phyloP scores from a whole-genome alignment of 73 alveolate genomes.

The Paramecium primaurelia region DNA sequence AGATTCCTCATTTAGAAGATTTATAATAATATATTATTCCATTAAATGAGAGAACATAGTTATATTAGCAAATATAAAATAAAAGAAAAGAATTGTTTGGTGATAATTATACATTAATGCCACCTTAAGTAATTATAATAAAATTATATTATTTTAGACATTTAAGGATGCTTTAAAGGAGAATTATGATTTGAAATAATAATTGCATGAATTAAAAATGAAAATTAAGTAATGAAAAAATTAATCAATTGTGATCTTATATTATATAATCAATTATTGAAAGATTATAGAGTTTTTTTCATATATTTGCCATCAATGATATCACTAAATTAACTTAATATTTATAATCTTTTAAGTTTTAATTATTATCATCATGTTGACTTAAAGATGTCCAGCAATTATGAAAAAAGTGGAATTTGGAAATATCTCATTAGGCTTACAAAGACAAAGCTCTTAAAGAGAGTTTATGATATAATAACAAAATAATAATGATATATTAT shows the following conservation, averaged over 20 bases:
- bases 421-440: not conserved
- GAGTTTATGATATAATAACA: not conserved
- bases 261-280: not conserved
- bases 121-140: not conserved
- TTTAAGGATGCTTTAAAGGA: not conserved
- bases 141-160: not conserved
- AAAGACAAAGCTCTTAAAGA: not conserved
- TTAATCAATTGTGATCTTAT: not conserved
- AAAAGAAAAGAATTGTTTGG: not conserved
- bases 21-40: not conserved
- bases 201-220: not conserved
- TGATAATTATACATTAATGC: not conserved
- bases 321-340: not conserved
- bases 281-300: not conserved
- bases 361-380: not conserved
- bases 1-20: not conserved
- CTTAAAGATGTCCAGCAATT: not conserved
- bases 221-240: not conserved
- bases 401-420: constrained; percentile 22
- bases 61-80: not conserved
- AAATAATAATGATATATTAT: not conserved
- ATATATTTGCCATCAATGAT: not conserved
- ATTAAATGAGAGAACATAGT: not conserved
- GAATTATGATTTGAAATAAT: not conserved
- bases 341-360: not conserved